These are phyloP conservation scores for Tylopilus cervinicoccineus DNA, from an alignment of 768 basidiomycete genomes.

Conservation along the genomic window DNA sequence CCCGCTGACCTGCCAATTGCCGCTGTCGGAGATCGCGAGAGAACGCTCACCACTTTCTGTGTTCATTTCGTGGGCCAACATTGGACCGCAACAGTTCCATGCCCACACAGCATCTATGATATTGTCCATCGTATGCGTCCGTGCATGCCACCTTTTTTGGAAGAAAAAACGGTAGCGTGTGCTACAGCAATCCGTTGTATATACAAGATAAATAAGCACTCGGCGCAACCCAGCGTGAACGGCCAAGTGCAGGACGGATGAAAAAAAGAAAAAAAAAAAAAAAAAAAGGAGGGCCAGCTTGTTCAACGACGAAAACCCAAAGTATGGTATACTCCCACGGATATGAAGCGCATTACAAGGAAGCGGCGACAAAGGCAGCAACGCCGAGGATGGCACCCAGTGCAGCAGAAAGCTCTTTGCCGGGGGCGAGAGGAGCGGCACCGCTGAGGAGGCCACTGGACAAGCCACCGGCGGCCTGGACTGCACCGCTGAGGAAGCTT, in stretches of 20 bases:
- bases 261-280: no score
- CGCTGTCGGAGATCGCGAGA: constrained; percentile 8
- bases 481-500: constrained; percentile 64
- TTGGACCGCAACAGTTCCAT: constrained; percentile 1
- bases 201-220: constrained; percentile 15
- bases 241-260: constrained; percentile 6
- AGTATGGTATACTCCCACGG: constrained; percentile 15
- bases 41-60: neutral
- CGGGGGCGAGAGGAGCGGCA: constrained; percentile 24
- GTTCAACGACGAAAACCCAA: constrained; percentile 17
- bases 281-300: constrained; percentile 25
- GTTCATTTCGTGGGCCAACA: neutral
- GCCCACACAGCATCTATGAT: constrained; percentile 3
- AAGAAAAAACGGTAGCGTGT: constrained; percentile 4
- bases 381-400: constrained; percentile 32
- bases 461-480: constrained; percentile 65
- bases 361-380: constrained; percentile 30
- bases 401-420: constrained; percentile 25
- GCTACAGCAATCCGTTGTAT: constrained; percentile 17
- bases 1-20: constrained; percentile 13
- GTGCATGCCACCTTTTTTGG: neutral
- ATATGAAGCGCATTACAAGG: constrained; percentile 18
- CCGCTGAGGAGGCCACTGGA: constrained; percentile 34
- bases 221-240: constrained; percentile 1
- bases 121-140: neutral